Percentiles rank a stretch among this genome's conserved stretches.
Conservation (phyloP, 2,329 filamentous ascomycete species). For the Colletotrichum destructivum region DNA sequence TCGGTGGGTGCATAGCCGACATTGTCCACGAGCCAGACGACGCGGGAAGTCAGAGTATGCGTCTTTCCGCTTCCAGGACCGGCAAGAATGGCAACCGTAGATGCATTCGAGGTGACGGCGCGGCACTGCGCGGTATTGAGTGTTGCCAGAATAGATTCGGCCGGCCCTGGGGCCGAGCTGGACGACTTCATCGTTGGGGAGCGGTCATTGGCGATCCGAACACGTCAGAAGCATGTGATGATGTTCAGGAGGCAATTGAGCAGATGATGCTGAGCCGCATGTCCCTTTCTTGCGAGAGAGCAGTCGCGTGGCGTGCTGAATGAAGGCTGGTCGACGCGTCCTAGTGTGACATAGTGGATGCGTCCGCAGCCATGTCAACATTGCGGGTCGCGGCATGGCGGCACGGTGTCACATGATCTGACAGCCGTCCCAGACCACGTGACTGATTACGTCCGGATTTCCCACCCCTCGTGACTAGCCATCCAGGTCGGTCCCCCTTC, state of each 20-base stretch:
- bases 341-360: not conserved
- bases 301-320: not conserved
- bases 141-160: conserved; percentile 59
- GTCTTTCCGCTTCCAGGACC: conserved; percentile 88
- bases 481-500: no score
- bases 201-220: conserved; percentile 15
- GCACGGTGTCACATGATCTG: conserved; percentile 33
- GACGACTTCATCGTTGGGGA: conserved; percentile 34
- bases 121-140: conserved; percentile 70
- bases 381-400: conserved; percentile 14
- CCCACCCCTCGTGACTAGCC: not conserved
- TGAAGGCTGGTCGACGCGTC: conserved; percentile 27
- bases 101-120: conserved; percentile 67
- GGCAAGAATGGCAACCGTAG: conserved; percentile 76
- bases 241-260: not conserved
- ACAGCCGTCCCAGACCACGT: rapidly evolving
- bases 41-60: conserved; percentile 92
- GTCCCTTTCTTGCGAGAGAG: not conserved
- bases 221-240: not conserved
- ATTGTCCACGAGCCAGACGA: conserved; percentile 87
- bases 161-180: conserved; percentile 39
- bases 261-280: conserved; percentile 1
- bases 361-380: conserved; percentile 3
- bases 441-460: not conserved
- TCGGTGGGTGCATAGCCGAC: conserved; percentile 84